These are phyloP conservation scores for Saraca asoca DNA, from an alignment of 331 rosid species.

Conservation along the genomic window DNA sequence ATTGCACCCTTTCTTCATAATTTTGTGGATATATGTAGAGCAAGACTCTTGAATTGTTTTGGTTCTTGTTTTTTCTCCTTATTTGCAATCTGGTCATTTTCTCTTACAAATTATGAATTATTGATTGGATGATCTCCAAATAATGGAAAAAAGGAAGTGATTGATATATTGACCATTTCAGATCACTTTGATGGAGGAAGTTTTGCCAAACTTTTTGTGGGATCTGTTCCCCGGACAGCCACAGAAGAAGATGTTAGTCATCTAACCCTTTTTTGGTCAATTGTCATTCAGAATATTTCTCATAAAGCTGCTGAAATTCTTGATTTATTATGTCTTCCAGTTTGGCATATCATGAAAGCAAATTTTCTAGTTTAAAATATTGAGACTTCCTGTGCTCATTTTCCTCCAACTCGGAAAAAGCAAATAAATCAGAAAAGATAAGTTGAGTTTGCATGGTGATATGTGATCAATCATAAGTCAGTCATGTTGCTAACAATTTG, in stretches of 20 bases:
- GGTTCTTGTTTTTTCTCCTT: background rate
- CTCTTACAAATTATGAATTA: background rate
- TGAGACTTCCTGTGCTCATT: no score
- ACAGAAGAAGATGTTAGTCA: constrained; percentile 78
- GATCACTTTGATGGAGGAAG: constrained; percentile 63
- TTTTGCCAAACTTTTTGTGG: constrained; percentile 89
- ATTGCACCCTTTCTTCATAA: background rate
- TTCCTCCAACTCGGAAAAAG: no score
- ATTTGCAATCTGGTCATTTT: background rate
- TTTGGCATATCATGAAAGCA: constrained; percentile 12
- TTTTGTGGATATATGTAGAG: constrained; percentile 4
- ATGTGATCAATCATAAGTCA: no score
- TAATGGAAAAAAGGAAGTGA: constrained; percentile 10
- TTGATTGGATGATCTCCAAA: background rate
- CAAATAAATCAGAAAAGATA: no score
- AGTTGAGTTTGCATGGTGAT: no score
- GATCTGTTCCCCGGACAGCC: constrained; percentile 90
- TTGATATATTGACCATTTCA: constrained; percentile 35
- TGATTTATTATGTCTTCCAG: background rate
- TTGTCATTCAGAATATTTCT: no score
- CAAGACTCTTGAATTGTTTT: constrained; percentile 4
- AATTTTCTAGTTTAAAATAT: background rate
- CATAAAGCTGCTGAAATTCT: no score
- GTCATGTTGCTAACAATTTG: no score
- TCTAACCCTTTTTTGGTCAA: background rate